These are phyloP conservation scores for Chalciporus sphaerocephalus DNA, from an alignment of 768 basidiomycete species.

Conservation along the genomic window DNA sequence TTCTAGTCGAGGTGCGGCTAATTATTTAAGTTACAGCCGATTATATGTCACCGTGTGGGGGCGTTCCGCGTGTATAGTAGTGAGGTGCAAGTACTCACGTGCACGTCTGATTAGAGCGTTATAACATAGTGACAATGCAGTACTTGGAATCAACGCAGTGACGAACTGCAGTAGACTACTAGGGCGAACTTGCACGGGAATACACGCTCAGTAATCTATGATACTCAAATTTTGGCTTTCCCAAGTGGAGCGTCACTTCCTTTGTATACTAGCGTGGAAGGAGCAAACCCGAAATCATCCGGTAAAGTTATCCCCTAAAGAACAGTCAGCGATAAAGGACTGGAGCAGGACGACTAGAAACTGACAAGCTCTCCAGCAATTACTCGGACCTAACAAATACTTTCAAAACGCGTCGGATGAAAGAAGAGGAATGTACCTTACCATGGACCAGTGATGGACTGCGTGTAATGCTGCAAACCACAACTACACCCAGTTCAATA, in stretches of 20 bases:
- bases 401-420: constrained; percentile 7
- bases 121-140: background rate
- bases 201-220: constrained; percentile 5
- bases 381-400: constrained; percentile 59
- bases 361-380: constrained; percentile 79
- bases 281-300: constrained; percentile 82
- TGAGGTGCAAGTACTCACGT: constrained; percentile 17
- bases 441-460: constrained; percentile 91
- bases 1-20: background rate
- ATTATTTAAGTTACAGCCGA: background rate
- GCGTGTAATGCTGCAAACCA: constrained; percentile 88
- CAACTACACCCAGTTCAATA: constrained; percentile 40
- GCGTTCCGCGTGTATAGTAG: background rate
- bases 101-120: constrained; percentile 3
- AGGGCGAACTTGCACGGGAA: constrained; percentile 8
- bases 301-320: constrained; percentile 59
- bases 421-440: constrained; percentile 29
- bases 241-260: constrained; percentile 62
- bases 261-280: constrained; percentile 76
- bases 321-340: constrained; percentile 8
- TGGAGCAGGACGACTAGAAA: constrained; percentile 8
- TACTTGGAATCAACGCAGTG: background rate
- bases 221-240: constrained; percentile 54
- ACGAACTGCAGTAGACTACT: background rate
- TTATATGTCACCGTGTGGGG: constrained; percentile 1